Base-by-base conservation (phyloP, 2,329 filamentous ascomycete species). In the Trichophyton simii region DNA sequence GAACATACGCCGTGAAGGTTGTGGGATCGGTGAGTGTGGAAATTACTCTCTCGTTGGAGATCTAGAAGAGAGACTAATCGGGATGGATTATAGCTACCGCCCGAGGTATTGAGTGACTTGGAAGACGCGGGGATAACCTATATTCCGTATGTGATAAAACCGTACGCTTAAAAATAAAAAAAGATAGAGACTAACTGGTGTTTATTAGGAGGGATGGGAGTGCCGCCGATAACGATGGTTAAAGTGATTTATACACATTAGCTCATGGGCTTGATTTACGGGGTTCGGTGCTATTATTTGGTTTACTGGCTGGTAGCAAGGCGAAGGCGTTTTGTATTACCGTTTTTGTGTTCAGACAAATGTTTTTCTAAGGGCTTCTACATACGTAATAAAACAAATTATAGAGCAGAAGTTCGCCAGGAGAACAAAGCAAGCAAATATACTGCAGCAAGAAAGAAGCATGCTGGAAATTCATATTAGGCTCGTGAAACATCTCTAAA, bases 1-100 rank as follows among this genome's bases (percentile, higher is more conserved):
- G 94, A 60, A 86, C 95, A 62, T 99, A 99, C 77, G 94, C 94
- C 18, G 88, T 91, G 61, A 96, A 97, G 78, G 94, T 99, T 25
- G 90, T 88, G 36, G 94, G 94, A 18, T 84, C 89, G 64, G 80
- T 83, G 66, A 74, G 80, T 75, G 52, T 18, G 8, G 50, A 36
- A 7, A 22, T 15, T 58, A 18, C 48, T 3, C 50, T 58, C 18
- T 9, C 7, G 5, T n/a, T 31, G 18, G 6, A n/a, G n/a, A 18
- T 7, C 41, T n/a, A n/a, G 41, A 6, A n/a, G n/a, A 44, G 8
- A 34, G 55, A 22, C 38, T 59, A 20, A 60, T 58, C 28, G 15
- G n/a, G 58, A 57, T 62, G 81, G 86, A 59, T 81, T 58, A 54
- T 63, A 81, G 76, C 70, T 86, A 58, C 81, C 83, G 0, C 80